Evolutionary conservation across 73 alveolate species (phyloP), one percentile per base, ranked within the genome.

Genomic region (Blepharisma japonicum): DNA sequence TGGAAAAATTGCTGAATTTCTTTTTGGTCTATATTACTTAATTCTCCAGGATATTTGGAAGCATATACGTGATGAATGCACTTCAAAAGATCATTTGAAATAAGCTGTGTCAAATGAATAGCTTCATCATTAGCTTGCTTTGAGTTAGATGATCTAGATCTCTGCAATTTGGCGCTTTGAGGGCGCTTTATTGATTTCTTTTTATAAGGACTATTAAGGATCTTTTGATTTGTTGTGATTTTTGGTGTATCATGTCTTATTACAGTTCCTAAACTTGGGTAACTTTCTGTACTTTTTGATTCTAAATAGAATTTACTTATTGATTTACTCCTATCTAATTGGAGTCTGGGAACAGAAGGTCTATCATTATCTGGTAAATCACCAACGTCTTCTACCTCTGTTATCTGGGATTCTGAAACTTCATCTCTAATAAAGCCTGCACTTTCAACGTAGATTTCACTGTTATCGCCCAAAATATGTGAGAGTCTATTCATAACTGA

Each of bases 261-360:
- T 14, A 61, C 74, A 25, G 74, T 61, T 61, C 74, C 74, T 9
- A 61, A 9, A 5, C 74, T 61, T 61, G 74, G 14, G 47, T 61
- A 61, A 5, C 74, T 61, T 61, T 61, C 74, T 61, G 18, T 25
- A 4, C 74, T 61, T 61, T 61, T 61, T 2, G 14, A 61, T 25
- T 61, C 74, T 61, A 9, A 20, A 18, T 61, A 61, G 46, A 14
- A 5, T 8, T 61, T 61, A 61, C 74, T 61, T 61, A 9, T n/a
- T 61, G 47, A 9, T n/a, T 25, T 61, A 11, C 47, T 61, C 14
- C 23, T 39, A 14, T 61, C 74, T 61, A 61, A 9, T 61, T 61
- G 47, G 49, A 61, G 74, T 25, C 47, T 61, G 39, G 74, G 74
- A 25, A 61, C 47, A 2, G 74, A 61, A 8, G 14, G 74, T 9